Evolutionary conservation across 2,329 filamentous ascomycete species (phyloP).

Genomic region (Trichoderma sp.): DNA sequence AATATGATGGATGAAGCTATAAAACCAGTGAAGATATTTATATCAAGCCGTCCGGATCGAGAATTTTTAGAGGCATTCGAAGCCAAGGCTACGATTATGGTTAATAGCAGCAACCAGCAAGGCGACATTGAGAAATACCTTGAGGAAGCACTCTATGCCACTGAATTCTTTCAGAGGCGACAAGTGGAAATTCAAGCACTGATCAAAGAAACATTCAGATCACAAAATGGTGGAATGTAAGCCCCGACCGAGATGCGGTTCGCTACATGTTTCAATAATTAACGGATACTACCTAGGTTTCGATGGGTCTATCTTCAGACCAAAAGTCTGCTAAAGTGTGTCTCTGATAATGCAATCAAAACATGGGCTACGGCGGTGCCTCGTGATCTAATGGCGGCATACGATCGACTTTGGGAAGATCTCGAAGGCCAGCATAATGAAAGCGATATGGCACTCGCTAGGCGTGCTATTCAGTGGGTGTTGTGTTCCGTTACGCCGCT

Average conservation of each 20-base stretch:
- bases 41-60: slow-evolving; percentile 27
- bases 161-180: not conserved
- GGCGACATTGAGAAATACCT: slow-evolving; percentile 30
- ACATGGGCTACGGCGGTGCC: slow-evolving; percentile 25
- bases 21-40: slow-evolving; percentile 27
- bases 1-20: slow-evolving; percentile 4
- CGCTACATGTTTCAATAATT: too few relatives aligned
- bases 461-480: slow-evolving; percentile 14
- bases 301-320: slow-evolving; percentile 30
- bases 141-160: slow-evolving; percentile 3
- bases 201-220: slow-evolving; percentile 1
- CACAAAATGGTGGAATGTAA: slow-evolving; percentile 1
- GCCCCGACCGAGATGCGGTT: not conserved
- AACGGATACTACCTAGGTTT: slow-evolving; percentile 27
- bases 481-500: not conserved
- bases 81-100: slow-evolving; percentile 15
- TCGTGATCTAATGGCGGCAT: slow-evolving; percentile 25
- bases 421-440: not conserved
- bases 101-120: slow-evolving; percentile 26
- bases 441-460: not conserved
- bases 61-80: slow-evolving; percentile 23
- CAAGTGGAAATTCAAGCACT: not conserved
- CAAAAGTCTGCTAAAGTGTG: slow-evolving; percentile 14
- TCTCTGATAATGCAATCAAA: slow-evolving; percentile 21
- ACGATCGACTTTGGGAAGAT: slow-evolving; percentile 20